These are phyloP conservation scores for Mycena floridula DNA, from an alignment of 768 basidiomycete species.

Conservation along the genomic window DNA sequence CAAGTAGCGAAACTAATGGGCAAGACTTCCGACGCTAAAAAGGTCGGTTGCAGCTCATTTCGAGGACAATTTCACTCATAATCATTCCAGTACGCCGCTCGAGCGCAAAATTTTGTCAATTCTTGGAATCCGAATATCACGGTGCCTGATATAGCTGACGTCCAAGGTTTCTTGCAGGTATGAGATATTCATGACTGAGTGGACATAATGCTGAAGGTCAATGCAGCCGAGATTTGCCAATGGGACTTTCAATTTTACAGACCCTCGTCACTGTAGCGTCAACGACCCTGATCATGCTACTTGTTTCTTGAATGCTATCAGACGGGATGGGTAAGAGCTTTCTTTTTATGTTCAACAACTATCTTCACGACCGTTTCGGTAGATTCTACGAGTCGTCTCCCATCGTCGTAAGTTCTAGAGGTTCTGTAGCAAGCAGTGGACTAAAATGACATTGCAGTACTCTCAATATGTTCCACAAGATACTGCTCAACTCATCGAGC, in stretches of 20 bases:
- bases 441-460: background rate
- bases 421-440: no score
- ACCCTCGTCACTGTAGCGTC: conserved; percentile 61
- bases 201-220: background rate
- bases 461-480: conserved; percentile 59
- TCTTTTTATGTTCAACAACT: no score
- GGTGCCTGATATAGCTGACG: conserved; percentile 39
- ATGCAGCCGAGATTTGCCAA: conserved; percentile 47
- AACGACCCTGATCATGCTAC: conserved; percentile 53
- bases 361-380: no score
- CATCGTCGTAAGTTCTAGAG: conserved; percentile 51
- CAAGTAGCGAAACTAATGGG: conserved; percentile 55
- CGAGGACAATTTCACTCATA: background rate
- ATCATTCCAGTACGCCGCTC: conserved; percentile 37
- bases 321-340: conserved; percentile 52
- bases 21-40: conserved; percentile 40
- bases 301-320: conserved; percentile 52
- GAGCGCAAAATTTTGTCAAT: conserved; percentile 52
- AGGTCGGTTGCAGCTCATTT: conserved; percentile 29
- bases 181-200: background rate
- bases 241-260: conserved; percentile 58
- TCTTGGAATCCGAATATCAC: conserved; percentile 54
- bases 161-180: conserved; percentile 60
- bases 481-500: conserved; percentile 50
- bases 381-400: conserved; percentile 64